phyloP scores from a whole-genome alignment of 495 filamentous ascomycete species.

The Xylaria nigripes region DNA sequence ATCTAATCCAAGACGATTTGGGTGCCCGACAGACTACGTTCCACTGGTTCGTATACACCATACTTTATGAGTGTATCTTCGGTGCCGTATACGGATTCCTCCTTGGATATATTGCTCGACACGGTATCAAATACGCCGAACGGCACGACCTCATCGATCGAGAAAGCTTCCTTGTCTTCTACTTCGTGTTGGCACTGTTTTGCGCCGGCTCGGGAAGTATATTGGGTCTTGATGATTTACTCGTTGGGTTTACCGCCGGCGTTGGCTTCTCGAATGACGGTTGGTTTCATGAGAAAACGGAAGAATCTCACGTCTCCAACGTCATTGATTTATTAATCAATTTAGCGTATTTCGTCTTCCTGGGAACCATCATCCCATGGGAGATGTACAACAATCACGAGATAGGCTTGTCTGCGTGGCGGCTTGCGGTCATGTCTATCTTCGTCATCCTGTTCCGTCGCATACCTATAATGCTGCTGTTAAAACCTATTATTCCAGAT shows the following conservation, averaged over 20 bases:
- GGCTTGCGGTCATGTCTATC: slow-evolving; percentile 78
- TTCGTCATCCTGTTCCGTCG: slow-evolving; percentile 93
- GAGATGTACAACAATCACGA: slow-evolving; percentile 64
- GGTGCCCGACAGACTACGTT: slow-evolving; percentile 60
- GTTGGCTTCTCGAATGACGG: slow-evolving; percentile 98
- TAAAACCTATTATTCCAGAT: slow-evolving; percentile 93
- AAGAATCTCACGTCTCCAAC: slow-evolving; percentile 97
- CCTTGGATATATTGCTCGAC: slow-evolving; percentile 81
- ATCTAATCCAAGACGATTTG: slow-evolving; percentile 72
- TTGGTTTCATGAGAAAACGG: slow-evolving; percentile 97
- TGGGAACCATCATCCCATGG: slow-evolving; percentile 97
- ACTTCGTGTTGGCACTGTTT: slow-evolving; percentile 94
- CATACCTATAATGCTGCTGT: slow-evolving; percentile 86
- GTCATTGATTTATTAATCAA: slow-evolving; percentile 97
- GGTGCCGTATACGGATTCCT: slow-evolving; percentile 83
- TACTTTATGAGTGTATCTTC: slow-evolving; percentile 94
- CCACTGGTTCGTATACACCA: slow-evolving; percentile 84
- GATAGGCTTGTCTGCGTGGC: slow-evolving; percentile 74
- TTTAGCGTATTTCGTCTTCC: slow-evolving; percentile 94
- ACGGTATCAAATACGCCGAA: slow-evolving; percentile 86
- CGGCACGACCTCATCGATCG: slow-evolving; percentile 80
- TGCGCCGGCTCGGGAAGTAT: slow-evolving; percentile 91
- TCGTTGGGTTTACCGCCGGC: slow-evolving; percentile 90
- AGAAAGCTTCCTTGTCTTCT: slow-evolving; percentile 97
- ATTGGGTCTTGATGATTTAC: slow-evolving; percentile 88